A percentile compares a stretch with the other conserved stretches of the same genome.
These are phyloP conservation scores for Penicillium hordei DNA, from an alignment of 2,329 filamentous ascomycete species.

Conservation along the genomic window DNA sequence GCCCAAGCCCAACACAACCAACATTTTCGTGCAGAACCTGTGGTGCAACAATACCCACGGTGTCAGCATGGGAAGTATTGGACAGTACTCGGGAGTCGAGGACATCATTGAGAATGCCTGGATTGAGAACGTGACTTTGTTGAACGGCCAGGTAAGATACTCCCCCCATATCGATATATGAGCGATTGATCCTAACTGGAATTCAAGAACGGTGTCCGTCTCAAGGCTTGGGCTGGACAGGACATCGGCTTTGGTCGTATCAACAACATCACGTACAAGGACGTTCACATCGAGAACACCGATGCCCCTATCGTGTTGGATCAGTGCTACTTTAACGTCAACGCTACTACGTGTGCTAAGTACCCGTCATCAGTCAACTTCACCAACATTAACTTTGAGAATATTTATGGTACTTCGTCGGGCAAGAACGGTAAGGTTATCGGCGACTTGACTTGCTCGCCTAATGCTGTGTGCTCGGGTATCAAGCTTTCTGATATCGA, in stretches of 20 bases:
- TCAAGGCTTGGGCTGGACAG: conserved; percentile 62
- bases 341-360: conserved; percentile 51
- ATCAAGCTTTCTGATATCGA: conserved; percentile 58
- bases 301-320: conserved; percentile 60
- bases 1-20: conserved; percentile 59
- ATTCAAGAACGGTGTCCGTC: conserved; percentile 54
- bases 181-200: conserved; percentile 24
- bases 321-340: conserved; percentile 63
- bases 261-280: conserved; percentile 62
- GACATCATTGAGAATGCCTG: conserved; percentile 59
- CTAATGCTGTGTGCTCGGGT: conserved; percentile 57
- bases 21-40: conserved; percentile 59
- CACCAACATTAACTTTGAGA: conserved; percentile 59
- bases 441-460: conserved; percentile 57
- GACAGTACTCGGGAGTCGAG: conserved; percentile 56
- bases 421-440: conserved; percentile 58
- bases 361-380: conserved; percentile 60
- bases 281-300: conserved; percentile 60
- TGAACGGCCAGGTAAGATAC: conserved; percentile 47
- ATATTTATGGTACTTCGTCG: conserved; percentile 58
- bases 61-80: conserved; percentile 59
- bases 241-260: conserved; percentile 61
- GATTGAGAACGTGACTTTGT: conserved; percentile 60
- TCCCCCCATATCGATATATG: no score
- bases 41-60: conserved; percentile 62